A percentile compares a stretch with the other conserved stretches of the same genome.
These are phyloP conservation scores for Backusella sp. DNA, from an alignment of 192 early-diverging fungal species.

Conservation along the genomic window DNA sequence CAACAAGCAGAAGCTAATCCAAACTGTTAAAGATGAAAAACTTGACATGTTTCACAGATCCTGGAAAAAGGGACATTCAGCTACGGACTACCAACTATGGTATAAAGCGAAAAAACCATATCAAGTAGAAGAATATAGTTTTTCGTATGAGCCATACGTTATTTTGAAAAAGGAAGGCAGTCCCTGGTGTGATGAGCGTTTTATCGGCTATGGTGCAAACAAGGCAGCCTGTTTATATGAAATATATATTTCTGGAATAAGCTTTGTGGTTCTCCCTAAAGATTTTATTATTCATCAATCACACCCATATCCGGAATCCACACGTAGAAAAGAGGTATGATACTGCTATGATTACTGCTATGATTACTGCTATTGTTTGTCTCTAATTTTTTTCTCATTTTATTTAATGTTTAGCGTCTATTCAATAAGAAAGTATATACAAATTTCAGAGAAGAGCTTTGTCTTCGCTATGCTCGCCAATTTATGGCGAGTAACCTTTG, in stretches of 20 bases:
- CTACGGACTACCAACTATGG: constrained; percentile 49
- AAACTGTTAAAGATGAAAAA: constrained; percentile 39
- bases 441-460: constrained; percentile 51
- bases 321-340: constrained; percentile 48
- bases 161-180: constrained; percentile 44
- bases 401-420: constrained; percentile 36
- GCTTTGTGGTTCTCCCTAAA: constrained; percentile 45
- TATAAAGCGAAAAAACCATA: constrained; percentile 43
- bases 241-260: constrained; percentile 49
- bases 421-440: constrained; percentile 48
- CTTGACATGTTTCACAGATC: constrained; percentile 54
- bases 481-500: constrained; percentile 38
- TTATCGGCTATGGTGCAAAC: constrained; percentile 55
- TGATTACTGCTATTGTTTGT: not conserved
- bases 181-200: constrained; percentile 52
- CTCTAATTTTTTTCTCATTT: not conserved
- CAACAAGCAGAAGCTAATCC: constrained; percentile 37
- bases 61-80: constrained; percentile 48
- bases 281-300: constrained; percentile 53
- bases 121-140: constrained; percentile 47
- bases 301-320: constrained; percentile 44
- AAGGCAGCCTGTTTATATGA: constrained; percentile 54
- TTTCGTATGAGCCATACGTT: constrained; percentile 56
- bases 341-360: not conserved
- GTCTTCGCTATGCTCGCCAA: constrained; percentile 49